A percentile compares a stretch with the other conserved stretches of the same genome.
These are phyloP conservation scores for Backusella parvicylindrica DNA, from an alignment of 192 early-diverging fungal species.

Conservation along the genomic window DNA sequence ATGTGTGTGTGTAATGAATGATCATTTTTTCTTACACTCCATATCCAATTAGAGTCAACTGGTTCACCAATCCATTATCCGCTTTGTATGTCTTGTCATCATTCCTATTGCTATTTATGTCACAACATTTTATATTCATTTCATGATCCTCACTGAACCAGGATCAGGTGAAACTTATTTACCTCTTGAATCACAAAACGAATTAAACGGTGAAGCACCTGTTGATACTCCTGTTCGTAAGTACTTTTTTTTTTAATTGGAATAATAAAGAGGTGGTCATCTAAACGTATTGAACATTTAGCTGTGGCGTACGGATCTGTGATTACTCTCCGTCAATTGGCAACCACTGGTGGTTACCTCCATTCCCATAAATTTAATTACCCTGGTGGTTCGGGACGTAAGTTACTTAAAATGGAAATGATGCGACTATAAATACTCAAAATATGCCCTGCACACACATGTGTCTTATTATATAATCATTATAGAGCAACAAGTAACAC, in stretches of 20 bases:
- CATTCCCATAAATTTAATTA: conserved; percentile 70
- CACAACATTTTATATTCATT: conserved; percentile 88
- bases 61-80: conserved; percentile 73
- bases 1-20: not conserved
- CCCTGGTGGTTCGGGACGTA: conserved; percentile 68
- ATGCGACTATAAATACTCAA: conserved; percentile 24
- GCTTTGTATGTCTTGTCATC: conserved; percentile 78
- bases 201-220: conserved; percentile 64
- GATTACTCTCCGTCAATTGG: conserved; percentile 63
- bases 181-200: conserved; percentile 84
- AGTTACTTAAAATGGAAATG: conserved; percentile 3
- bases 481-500: conserved; percentile 75
- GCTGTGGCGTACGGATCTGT: conserved; percentile 63
- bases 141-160: conserved; percentile 65
- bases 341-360: conserved; percentile 72
- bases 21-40: not conserved
- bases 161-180: conserved; percentile 95
- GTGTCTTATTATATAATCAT: conserved; percentile 29
- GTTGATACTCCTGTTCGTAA: conserved; percentile 46
- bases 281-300: conserved; percentile 17
- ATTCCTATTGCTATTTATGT: conserved; percentile 80
- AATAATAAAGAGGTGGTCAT: not conserved
- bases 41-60: not conserved
- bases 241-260: conserved; percentile 7
- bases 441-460: conserved; percentile 6